Evolutionary conservation across 2,329 filamentous ascomycete species (phyloP).

Genomic region (Colletotrichum caudatum): DNA sequence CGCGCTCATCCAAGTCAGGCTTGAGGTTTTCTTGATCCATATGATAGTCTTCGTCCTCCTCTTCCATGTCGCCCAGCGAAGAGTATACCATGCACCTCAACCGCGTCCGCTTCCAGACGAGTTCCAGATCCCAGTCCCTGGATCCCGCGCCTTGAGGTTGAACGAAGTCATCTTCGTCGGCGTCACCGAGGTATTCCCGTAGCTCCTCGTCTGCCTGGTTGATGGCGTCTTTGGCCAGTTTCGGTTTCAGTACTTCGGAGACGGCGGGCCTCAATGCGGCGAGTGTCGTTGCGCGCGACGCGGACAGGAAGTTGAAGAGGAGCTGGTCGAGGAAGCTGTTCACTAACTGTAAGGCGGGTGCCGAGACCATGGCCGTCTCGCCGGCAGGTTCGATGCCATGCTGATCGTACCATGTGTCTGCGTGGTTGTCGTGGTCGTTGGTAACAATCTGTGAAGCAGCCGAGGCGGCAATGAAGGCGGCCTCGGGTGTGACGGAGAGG

Average conservation of each 20-base stretch:
- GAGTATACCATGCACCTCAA: conserved; percentile 99
- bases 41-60: conserved; percentile 94
- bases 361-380: conserved; percentile 79
- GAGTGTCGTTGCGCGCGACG: conserved; percentile 82
- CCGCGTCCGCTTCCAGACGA: conserved; percentile 93
- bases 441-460: conserved; percentile 94
- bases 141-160: conserved; percentile 65
- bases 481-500: conserved; percentile 76
- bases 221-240: conserved; percentile 87
- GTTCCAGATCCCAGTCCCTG: conserved; percentile 86
- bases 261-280: conserved; percentile 83
- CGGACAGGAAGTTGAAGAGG: conserved; percentile 88
- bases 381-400: conserved; percentile 73
- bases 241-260: conserved; percentile 86
- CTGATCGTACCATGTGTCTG: conserved; percentile 76
- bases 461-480: conserved; percentile 88
- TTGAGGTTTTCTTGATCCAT: conserved; percentile 83
- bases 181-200: conserved; percentile 85
- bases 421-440: conserved; percentile 83
- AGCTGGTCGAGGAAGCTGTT: conserved; percentile 96
- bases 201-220: conserved; percentile 87
- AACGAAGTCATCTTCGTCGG: conserved; percentile 78
- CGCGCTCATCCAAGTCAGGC: conserved; percentile 65
- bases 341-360: conserved; percentile 79
- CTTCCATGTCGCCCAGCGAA: conserved; percentile 94